phyloP scores from a whole-genome alignment of 345 rosid species.

The Psidium friedrichsthalianum region DNA sequence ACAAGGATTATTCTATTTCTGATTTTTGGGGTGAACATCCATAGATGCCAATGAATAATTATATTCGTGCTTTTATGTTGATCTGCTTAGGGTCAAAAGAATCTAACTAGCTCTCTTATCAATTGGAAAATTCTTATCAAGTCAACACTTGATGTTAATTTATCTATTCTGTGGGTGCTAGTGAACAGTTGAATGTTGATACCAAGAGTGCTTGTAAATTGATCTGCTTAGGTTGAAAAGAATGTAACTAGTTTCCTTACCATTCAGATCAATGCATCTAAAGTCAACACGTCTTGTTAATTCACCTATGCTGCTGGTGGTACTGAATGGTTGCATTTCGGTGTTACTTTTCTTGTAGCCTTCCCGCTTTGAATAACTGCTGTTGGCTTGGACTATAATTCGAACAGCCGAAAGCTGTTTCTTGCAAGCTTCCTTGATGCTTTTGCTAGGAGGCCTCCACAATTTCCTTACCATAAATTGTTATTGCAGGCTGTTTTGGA shows the following conservation, averaged over 20 bases:
- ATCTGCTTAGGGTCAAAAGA: not conserved
- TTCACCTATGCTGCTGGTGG: not conserved
- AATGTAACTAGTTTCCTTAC: not conserved
- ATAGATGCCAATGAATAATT: not conserved
- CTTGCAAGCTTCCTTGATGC: not conserved
- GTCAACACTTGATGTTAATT: not conserved
- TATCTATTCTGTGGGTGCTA: not conserved
- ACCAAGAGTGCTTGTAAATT: not conserved
- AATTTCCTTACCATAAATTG: not conserved
- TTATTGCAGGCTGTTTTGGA: not conserved
- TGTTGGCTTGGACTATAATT: not conserved
- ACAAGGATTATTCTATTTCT: not conserved
- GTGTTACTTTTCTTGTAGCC: not conserved
- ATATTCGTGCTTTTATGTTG: not conserved
- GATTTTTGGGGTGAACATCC: not conserved
- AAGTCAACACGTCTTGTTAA: not conserved
- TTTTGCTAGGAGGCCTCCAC: not conserved
- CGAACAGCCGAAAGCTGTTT: not conserved
- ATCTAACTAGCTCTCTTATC: not conserved
- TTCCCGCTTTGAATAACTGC: not conserved
- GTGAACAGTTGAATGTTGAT: not conserved
- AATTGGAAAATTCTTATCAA: not conserved
- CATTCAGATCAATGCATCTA: not conserved
- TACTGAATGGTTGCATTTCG: not conserved
- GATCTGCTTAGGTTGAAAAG: not conserved